Base-by-base conservation (phyloP, 495 filamentous ascomycete genomes). In the Recurvomyces mirabilis region DNA sequence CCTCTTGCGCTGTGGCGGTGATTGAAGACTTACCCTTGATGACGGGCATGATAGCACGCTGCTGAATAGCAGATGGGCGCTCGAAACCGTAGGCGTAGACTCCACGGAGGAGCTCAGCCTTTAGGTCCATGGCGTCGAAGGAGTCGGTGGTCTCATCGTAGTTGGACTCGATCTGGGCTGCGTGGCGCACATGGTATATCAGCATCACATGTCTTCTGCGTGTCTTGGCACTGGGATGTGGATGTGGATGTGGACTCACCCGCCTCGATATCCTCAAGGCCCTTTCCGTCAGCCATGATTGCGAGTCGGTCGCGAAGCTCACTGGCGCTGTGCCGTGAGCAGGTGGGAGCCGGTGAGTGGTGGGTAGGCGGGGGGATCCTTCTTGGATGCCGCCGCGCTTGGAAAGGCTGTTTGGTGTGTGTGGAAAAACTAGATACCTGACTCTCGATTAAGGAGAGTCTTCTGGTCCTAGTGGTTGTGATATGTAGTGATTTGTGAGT, bases 81-180 rank as follows among this genome's bases (percentile, higher is more conserved):
- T 98, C 91, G 70, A 94, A 98, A 79, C 91, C 91, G 63, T 98
- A 98, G 57, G 91, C 91, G 68, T 98, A 98, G 67, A 98, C 85
- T 75, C 91, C 91, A 72, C 91, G 88, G 59, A 98, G 82, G 60
- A 98, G 79, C 77, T 98, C 91, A 37, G 82, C 57, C 77, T 93
- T 94, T 60, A 98, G 75, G 69, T 81, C 79, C 91, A 98, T 98
- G 51, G 87, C 75, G 69, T 98, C 91, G 68, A 98, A 98, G 46
- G 87, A 93, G 69, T 99, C 91, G 65, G 88, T 91, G 59, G 89
- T 85, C 77, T 99, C 93, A 78, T 99, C 91, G 71, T 99, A 99
- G 84, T 96, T 99, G 60, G 88, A 94, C 73, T 96, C 91, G 73
- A 99, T 96, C 72, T 88, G 84, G 64, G 84, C 93, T 93, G 69